Evolutionary conservation across 345 rosid species (phyloP).

Genomic region (Citrus sinensis): DVS_A1.0 CM039165.1:14342001-14342500

Average conservation of each 20-base stretch:
- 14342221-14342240: constrained; percentile 82
- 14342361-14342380: constrained; percentile 72
- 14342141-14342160: no score
- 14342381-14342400: constrained; percentile 45
- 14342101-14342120: no score
- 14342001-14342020: no score
- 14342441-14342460: neutral
- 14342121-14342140: no score
- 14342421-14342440: neutral
- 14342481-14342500: neutral
- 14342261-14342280: constrained; percentile 91
- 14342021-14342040: no score
- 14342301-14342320: constrained; percentile 81
- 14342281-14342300: constrained; percentile 98
- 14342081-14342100: no score
- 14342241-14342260: constrained; percentile 99
- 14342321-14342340: constrained; percentile 72
- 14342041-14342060: no score
- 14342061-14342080: no score
- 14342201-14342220: constrained; percentile 75
- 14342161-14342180: no score
- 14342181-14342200: neutral
- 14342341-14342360: constrained; percentile 86
- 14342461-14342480: neutral
- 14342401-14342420: neutral